Percentiles rank a stretch among this genome's conserved stretches.
phyloP scores from a whole-genome alignment of 768 basidiomycete genomes.

The Fomitopsis serialis region DNA sequence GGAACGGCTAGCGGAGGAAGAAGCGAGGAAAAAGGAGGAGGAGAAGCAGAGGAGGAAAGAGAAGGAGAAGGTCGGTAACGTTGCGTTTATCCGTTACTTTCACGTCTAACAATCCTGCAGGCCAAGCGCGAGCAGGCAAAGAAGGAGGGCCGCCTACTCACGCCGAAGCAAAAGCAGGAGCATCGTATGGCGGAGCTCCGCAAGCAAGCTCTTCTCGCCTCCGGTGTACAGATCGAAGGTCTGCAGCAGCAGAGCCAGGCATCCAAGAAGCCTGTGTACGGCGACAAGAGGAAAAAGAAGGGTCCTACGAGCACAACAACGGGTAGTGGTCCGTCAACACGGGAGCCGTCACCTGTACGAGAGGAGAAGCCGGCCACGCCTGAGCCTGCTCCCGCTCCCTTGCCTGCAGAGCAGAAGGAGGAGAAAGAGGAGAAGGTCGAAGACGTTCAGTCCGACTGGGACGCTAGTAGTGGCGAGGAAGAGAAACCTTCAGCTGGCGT shows the following conservation, averaged over 20 bases:
- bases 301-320: slow-evolving; percentile 2
- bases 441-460: slow-evolving; percentile 44
- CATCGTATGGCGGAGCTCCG: slow-evolving; percentile 86
- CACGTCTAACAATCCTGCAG: slow-evolving; percentile 32
- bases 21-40: slow-evolving; percentile 71
- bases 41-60: slow-evolving; percentile 83
- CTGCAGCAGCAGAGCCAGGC: slow-evolving; percentile 54
- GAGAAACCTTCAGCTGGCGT: slow-evolving; percentile 24
- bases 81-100: slow-evolving; percentile 1
- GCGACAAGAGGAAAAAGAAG: slow-evolving; percentile 74
- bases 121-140: slow-evolving; percentile 84
- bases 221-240: slow-evolving; percentile 88
- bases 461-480: slow-evolving; percentile 39
- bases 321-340: slow-evolving; percentile 19
- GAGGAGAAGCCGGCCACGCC: slow-evolving; percentile 19
- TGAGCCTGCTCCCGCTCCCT: slow-evolving; percentile 17
- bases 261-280: slow-evolving; percentile 77
- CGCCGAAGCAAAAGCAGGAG: slow-evolving; percentile 97
- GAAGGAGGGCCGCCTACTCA: slow-evolving; percentile 91
- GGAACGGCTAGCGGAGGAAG: slow-evolving; percentile 72
- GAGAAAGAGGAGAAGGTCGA: slow-evolving; percentile 17
- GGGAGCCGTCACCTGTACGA: slow-evolving; percentile 20
- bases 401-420: slow-evolving; percentile 14
- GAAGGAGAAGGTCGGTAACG: slow-evolving; percentile 66
- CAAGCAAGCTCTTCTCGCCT: slow-evolving; percentile 83